phyloP scores from a whole-genome alignment of 139 green algal species.

The Chlorella vulgaris region DNA sequence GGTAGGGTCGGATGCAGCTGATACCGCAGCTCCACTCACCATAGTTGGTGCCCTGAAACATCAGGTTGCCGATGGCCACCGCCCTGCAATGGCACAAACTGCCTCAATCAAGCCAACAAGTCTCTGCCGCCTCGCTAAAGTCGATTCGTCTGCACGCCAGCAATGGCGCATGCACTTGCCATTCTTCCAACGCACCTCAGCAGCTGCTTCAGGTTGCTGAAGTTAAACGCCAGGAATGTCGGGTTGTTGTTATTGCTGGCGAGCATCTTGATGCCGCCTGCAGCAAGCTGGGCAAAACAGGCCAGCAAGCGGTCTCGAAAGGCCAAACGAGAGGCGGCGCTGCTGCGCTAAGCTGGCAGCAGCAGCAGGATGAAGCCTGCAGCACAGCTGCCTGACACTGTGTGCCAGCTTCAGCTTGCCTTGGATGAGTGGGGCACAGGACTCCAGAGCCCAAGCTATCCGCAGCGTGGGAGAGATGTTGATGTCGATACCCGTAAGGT shows the following conservation, averaged over 20 bases:
- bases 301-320: background rate
- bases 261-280: constrained; percentile 33
- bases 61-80: background rate
- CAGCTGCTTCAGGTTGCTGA: constrained; percentile 24
- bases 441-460: constrained; percentile 15
- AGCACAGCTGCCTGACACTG: background rate
- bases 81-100: background rate
- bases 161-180: background rate
- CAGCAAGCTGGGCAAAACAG: background rate
- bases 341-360: no score
- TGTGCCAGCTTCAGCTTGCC: background rate
- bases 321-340: background rate
- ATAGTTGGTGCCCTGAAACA: background rate
- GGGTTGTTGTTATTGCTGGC: background rate
- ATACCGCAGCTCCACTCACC: constrained; percentile 6
- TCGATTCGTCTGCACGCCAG: background rate
- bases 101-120: background rate
- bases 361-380: background rate
- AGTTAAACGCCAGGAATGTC: constrained; percentile 13
- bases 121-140: background rate
- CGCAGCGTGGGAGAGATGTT: constrained; percentile 31
- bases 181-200: background rate
- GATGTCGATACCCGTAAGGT: constrained; percentile 18
- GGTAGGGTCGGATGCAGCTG: background rate
- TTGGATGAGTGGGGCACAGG: constrained; percentile 31